Conservation (phyloP, 768 basidiomycete genomes). For the Royoungia palumana region DNA sequence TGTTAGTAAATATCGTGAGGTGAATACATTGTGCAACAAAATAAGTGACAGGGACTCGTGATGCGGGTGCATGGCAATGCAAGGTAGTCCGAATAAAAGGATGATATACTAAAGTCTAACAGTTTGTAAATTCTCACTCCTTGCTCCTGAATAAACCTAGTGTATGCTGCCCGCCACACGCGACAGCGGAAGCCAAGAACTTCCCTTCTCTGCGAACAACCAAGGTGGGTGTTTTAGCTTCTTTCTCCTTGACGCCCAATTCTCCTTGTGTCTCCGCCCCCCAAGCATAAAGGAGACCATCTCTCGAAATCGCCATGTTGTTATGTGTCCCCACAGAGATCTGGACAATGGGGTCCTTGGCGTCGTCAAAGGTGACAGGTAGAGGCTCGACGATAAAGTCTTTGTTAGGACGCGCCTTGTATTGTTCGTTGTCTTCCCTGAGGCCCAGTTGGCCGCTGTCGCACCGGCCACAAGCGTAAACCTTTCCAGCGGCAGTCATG, state of each 20-base stretch:
- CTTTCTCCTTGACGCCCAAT: conserved; percentile 60
- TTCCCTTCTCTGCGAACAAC: conserved; percentile 72
- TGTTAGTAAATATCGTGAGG: conserved; percentile 10
- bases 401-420: conserved; percentile 48
- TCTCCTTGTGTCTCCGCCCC: conserved; percentile 78
- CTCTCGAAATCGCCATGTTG: conserved; percentile 64
- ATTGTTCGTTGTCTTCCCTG: conserved; percentile 61
- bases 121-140: conserved; percentile 18
- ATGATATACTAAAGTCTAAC: conserved; percentile 9
- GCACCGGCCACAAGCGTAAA: conserved; percentile 83
- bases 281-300: conserved; percentile 72
- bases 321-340: conserved; percentile 71
- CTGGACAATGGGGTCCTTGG: conserved; percentile 59
- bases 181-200: conserved; percentile 47
- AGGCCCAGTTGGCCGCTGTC: conserved; percentile 85
- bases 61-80: conserved; percentile 16
- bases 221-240: conserved; percentile 59
- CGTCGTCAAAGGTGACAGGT: conserved; percentile 60
- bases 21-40: conserved; percentile 14
- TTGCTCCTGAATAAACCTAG: conserved; percentile 71
- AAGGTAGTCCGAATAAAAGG: conserved; percentile 18
- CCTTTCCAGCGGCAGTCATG: conserved; percentile 75
- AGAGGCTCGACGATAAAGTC: conserved; percentile 68
- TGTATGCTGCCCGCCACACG: conserved; percentile 80
- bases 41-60: conserved; percentile 18